phyloP scores from a whole-genome alignment of 192 early-diverging fungal genomes.

The Backusella tarrabulga region DNA sequence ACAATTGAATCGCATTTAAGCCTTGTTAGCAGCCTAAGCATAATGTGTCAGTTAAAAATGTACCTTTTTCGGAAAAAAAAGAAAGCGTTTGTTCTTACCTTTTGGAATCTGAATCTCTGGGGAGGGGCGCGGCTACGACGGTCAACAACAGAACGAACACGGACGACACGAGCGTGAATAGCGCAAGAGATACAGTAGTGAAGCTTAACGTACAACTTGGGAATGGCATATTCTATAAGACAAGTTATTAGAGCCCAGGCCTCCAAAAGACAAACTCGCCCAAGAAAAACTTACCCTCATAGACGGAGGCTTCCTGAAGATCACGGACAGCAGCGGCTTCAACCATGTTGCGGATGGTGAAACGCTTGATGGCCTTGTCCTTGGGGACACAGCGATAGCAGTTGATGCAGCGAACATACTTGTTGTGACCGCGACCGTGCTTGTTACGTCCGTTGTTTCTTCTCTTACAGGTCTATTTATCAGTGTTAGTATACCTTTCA shows the following conservation, averaged over 20 bases:
- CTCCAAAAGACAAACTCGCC: not conserved
- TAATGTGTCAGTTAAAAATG: no score
- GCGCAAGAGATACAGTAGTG: no score
- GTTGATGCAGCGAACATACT: conserved; percentile 98
- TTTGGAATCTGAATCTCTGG: conserved; percentile 85
- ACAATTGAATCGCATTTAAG: not conserved
- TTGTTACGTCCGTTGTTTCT: conserved; percentile 99
- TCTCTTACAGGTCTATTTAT: conserved; percentile 90
- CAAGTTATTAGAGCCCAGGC: not conserved
- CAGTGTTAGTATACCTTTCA: not conserved
- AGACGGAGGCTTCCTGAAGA: conserved; percentile 95
- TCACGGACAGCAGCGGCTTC: conserved; percentile 97
- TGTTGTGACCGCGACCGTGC: conserved; percentile 98
- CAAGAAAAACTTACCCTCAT: conserved; percentile 58
- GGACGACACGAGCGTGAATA: conserved; percentile 45
- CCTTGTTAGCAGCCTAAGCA: conserved; percentile 5
- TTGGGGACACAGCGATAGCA: conserved; percentile 92
- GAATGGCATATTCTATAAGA: conserved; percentile 65
- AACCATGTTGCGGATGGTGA: conserved; percentile 98
- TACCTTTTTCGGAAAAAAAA: not conserved
- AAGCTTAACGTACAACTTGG: conserved; percentile 57
- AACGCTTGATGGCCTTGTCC: conserved; percentile 99
- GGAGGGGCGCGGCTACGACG: conserved; percentile 94
- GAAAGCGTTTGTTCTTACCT: conserved; percentile 24
- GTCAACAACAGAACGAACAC: conserved; percentile 85